Evolutionary conservation across 176 grass and related monocot species (phyloP).

Genomic region (Chloris gayana): DNA sequence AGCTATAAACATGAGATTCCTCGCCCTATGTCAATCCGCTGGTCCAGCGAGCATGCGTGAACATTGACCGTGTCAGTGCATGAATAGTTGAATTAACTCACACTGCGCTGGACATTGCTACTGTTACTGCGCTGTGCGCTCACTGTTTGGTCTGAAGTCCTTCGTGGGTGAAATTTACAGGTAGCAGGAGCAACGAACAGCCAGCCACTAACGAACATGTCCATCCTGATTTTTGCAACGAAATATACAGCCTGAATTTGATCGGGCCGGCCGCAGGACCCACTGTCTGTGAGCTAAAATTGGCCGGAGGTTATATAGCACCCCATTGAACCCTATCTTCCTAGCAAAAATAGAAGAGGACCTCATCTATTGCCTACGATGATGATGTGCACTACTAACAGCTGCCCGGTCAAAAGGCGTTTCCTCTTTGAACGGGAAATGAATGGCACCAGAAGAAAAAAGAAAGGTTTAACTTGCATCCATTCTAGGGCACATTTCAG

Average conservation of each 20-base stretch:
- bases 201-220: background rate
- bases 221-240: background rate
- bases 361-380: background rate
- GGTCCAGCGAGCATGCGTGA: slow-evolving; percentile 20
- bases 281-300: background rate
- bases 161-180: background rate
- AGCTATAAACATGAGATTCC: slow-evolving; percentile 34
- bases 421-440: slow-evolving; percentile 4
- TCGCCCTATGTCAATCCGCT: slow-evolving; percentile 24
- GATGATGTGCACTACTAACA: background rate
- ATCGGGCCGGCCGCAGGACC: background rate
- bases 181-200: background rate
- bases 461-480: background rate
- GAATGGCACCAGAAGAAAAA: background rate
- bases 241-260: background rate
- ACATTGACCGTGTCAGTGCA: slow-evolving; percentile 54
- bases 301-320: too few relatives aligned
- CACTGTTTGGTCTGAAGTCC: slow-evolving; percentile 27
- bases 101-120: background rate
- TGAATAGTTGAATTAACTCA: slow-evolving; percentile 39
- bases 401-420: background rate
- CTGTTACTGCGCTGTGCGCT: background rate
- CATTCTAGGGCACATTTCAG: background rate
- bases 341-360: background rate
- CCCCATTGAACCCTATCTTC: background rate